Evolutionary conservation across 768 basidiomycete genomes (phyloP), one percentile per base, ranked within the genome.

Genomic region (Suillus americanus): DNA sequence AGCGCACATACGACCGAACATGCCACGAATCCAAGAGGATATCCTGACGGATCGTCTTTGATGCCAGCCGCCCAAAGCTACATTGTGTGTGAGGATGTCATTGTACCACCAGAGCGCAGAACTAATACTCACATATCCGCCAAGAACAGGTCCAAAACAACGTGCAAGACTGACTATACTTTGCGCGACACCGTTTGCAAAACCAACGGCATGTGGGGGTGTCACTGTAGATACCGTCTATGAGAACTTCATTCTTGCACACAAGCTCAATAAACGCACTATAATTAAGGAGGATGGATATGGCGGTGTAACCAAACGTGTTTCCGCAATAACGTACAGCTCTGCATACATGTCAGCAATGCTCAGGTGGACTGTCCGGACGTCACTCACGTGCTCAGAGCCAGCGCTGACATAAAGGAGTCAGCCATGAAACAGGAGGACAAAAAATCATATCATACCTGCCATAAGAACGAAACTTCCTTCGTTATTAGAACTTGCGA

Each of bases 151-250:
- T 25, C 94, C 97, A 43, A 94, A 71, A 79, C 95, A 97, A 46
- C 97, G 86, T 5, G 96, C 94, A 30, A 97, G 86, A 67, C 94
- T 95, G 67, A 97, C 96, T 38, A 94, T 91, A 71, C 94, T 95
- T 77, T 99, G 97, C 0, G 95, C 97, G 25, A 97, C 87, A 20
- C 97, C 97, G 72, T 99, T 99, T 12, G 97, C 94, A 65, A 94
- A 87, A 8, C 95, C 94, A 46, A 99, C 87, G 9, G 94, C 88
- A 45, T 84, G 83, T 1, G 95, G 94, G 2, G 97, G 95, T 0
- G 95, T 94, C 91, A 97, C 93, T 95, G 64, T 55, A 63, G 54
- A 64, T 54, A 63, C 68, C 46, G 38, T 33, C 50, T 55, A 33
- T 55, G 35, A 5, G 51, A 28, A 59, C 18, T n/a, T 35, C 61